Evolutionary conservation across 2,329 filamentous ascomycete genomes (phyloP), one percentile per base, ranked within the genome.

Genomic region (Chrysosphaeria jannelii): DNA sequence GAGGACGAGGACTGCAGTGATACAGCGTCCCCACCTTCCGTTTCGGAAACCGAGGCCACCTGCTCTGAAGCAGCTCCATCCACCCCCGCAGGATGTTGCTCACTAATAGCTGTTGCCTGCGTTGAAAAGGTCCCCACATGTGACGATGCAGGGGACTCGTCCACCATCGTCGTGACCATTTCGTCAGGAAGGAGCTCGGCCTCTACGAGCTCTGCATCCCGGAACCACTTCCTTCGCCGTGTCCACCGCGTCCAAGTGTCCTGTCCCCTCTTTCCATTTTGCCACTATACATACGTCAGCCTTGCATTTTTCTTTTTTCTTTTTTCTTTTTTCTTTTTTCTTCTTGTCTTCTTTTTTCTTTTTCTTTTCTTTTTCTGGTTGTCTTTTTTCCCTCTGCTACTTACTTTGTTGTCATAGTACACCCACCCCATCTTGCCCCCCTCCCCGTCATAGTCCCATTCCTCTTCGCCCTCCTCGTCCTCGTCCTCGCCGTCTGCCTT

Each of bases 181-280:
- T 51, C 48, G 23, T 48, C 36, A 28, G 46, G 40, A 27, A 46
- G 36, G 6, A 14, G 30, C 5, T 48, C 44, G 7, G 68, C 47
- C 38, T 97, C 85, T 16, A 91, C 75, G 4, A 97, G 58, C 46
- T 97, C 85, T 7, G 85, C 85, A 39, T 93, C 85, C 19, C 85
- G 71, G 38, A 76, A 85, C 85, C 85, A 97, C 45, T 93, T 91
- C 30, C 85, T 53, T 12, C 85, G 63, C 9, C 85, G 62, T 0
- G 85, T 97, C 54, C 89, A 97, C 27, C 76, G 65, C 19, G 74
- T 74, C 85, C 85, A 97, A 25, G 79, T 75, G 35, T 97, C 85
- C 39, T 61, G 56, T 4, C 74, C 75, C 28, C 76, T 60, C 10
- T 72, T 68, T 10, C 79, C 79, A 34, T 75, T 70, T 40, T 78